phyloP scores from a whole-genome alignment of 2,329 filamentous ascomycete species.

The Colletotrichum sp. region DNA sequence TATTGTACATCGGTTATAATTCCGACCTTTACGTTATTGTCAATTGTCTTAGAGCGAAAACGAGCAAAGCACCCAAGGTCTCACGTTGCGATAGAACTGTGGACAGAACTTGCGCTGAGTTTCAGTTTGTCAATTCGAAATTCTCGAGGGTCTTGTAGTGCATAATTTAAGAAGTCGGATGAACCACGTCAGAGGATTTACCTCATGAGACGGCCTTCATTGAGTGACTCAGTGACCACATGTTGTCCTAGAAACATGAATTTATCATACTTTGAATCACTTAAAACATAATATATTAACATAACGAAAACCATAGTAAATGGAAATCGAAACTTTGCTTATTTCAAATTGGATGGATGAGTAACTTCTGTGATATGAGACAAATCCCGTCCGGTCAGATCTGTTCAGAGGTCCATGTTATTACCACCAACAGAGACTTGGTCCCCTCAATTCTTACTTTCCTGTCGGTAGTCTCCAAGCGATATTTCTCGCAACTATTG shows the following conservation, averaged over 20 bases:
- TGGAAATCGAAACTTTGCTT: neutral
- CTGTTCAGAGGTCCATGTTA: neutral
- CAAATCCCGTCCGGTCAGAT: neutral
- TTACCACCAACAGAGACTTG: neutral
- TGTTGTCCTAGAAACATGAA: neutral
- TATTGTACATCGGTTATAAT: neutral
- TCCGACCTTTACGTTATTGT: neutral
- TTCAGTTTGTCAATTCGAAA: too few relatives aligned
- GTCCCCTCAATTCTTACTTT: neutral
- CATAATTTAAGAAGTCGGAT: neutral
- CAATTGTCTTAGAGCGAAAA: neutral
- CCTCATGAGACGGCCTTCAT: neutral
- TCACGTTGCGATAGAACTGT: neutral
- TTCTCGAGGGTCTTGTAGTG: too few relatives aligned
- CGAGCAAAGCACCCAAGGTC: neutral
- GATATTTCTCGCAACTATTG: neutral
- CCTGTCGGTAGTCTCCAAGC: neutral
- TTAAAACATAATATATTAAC: neutral
- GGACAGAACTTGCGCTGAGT: too few relatives aligned
- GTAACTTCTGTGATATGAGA: neutral
- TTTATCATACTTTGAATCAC: neutral
- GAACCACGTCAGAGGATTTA: neutral
- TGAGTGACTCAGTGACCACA: neutral
- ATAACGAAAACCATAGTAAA: neutral
- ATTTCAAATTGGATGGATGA: neutral